Conservation (phyloP, 2,329 filamentous ascomycete genomes). For the Elsinoe arachidis region DNA sequence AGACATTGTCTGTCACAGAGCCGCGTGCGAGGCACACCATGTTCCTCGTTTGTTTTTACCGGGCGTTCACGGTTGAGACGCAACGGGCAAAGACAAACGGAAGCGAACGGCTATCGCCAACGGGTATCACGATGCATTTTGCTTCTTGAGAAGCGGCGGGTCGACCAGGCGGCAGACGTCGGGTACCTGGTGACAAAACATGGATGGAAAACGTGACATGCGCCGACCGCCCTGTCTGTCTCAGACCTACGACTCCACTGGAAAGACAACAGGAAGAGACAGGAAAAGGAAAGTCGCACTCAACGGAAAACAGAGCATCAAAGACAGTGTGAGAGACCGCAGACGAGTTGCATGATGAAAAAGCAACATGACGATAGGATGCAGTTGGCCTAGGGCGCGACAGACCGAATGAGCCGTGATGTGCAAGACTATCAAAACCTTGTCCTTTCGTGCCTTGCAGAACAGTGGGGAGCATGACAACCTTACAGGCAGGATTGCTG, state of each 20-base stretch:
- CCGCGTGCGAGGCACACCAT: background rate
- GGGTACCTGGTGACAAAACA: background rate
- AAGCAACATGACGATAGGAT: slow-evolving; percentile 5
- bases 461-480: background rate
- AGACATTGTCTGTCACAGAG: slow-evolving; percentile 9
- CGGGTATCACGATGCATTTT: slow-evolving; percentile 2
- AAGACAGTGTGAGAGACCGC: background rate
- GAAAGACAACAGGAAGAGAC: background rate
- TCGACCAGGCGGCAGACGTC: background rate
- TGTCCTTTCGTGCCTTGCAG: slow-evolving; percentile 9
- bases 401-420: slow-evolving; percentile 6
- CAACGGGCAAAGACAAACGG: background rate
- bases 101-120: slow-evolving; percentile 8
- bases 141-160: background rate
- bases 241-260: background rate
- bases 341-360: background rate
- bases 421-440: slow-evolving; percentile 7
- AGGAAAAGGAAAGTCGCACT: background rate
- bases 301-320: slow-evolving; percentile 3
- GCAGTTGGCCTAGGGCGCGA: background rate
- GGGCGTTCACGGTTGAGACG: slow-evolving; percentile 9
- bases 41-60: background rate
- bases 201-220: slow-evolving; percentile 6
- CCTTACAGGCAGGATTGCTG: background rate
- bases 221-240: slow-evolving; percentile 5